Evolutionary conservation across 2,329 filamentous ascomycete species (phyloP), one percentile per base, ranked within the genome.

Genomic region (Apiospora arundinis): DNA sequence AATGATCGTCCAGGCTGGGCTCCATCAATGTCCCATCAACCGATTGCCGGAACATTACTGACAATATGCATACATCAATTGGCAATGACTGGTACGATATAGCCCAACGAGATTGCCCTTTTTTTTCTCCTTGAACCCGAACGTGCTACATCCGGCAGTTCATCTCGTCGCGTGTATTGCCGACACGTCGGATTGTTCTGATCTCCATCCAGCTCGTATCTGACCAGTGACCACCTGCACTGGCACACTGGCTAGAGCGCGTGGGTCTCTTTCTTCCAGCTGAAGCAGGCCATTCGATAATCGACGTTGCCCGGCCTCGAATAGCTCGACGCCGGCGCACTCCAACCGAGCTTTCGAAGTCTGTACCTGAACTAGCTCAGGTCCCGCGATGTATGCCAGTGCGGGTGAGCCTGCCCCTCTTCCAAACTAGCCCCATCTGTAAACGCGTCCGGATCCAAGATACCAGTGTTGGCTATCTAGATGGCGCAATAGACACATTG

Each of bases 311-410:
- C 56, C 28, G 56, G 32, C 56, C 32, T 12, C 32, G 21, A 40
- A 21, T 63, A 63, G 56, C 56, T 63, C 18, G 32, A 63, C 56
- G 21, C 56, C 56, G 56, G 56, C 32, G 56, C 56, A n/a, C 8
- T 63, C 56, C 18, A 32, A 56, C 14, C 49, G 25, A 56, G 49
- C 49, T 32, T 16, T 56, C 32, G 32, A 63, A 63, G 32, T 63
- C 32, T 63, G 56, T 63, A 63, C 56, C 56, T 63, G 56, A 63
- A 63, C 32, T 63, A 63, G 56, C 56, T 63, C 56, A 63, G 56
- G 56, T 40, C 56, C 56, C 32, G 18, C 56, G 56, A 63, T 63
- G 18, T 63, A 23, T 37, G 11, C 18, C 32, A 23, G 21, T 63
- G 56, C 56, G 56, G 28, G 16, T 11, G 49, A 56, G 32, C n/a